Base-by-base conservation (phyloP, 2,329 filamentous ascomycete genomes). In the Nemania bipapillata region DNA sequence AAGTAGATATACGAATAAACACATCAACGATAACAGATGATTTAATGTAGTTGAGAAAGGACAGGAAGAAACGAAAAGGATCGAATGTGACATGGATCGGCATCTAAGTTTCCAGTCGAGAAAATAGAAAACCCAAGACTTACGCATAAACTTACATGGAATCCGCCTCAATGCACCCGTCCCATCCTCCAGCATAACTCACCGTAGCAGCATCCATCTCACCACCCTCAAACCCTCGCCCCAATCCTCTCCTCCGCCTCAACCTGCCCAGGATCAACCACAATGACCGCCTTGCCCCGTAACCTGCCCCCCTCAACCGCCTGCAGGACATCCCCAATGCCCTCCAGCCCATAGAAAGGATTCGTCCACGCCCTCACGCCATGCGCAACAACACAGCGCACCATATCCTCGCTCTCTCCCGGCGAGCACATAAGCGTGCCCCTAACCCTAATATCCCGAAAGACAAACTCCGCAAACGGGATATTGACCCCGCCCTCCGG, bases 401-500 rank as follows among this genome's bases (percentile, higher is more conserved):
- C 75, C 84, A 87, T 86, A 4, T 80, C 78, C 58, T 79, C 69
- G 61, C 81, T 83, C 73, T 87, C 83, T 2, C 75, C 73, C 0
- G 80, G 77, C 9, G 81, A 83, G 54, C 78, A 80, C 59, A 83
- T 78, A 35, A 87, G 72, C 45, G 79, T 83, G 0, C 75, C 75
- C 63, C 64, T 64, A 7, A 77, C 24, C 32, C 73, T 69, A 6
- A 77, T 70, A 35, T 77, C 76, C 17, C 76, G 72, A 42, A 77
- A 75, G 42, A 76, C 52, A 9, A 77, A 88, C 20, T 86, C 85
- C 55, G 87, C 86, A 65, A 87, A 91, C n/a, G 80, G 81, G 6
- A 91, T 89, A 42, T 86, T 87, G 11, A 87, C 86, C 3, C 79
- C 85, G 1, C n/a, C n/a, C n/a, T 90, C 88, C 0, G 89, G 89